These are phyloP conservation scores for Aspergillus sclerotialis DNA, from an alignment of 2,329 filamentous ascomycete species.

Conservation along the genomic window DNA sequence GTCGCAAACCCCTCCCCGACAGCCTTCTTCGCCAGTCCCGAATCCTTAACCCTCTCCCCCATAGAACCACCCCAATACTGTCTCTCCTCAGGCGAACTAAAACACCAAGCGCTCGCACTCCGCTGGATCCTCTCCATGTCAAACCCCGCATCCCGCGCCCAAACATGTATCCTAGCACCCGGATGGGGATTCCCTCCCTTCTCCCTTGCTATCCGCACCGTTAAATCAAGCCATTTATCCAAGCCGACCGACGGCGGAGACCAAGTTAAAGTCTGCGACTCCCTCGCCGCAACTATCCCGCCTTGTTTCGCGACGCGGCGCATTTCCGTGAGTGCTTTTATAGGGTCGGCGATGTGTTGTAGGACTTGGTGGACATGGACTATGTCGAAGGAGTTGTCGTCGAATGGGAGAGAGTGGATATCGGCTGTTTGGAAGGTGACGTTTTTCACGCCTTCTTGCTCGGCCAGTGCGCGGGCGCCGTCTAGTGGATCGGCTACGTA, in stretches of 20 bases:
- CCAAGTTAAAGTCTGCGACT: constrained; percentile 29
- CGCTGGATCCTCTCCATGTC: constrained; percentile 13
- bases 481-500: constrained; percentile 24
- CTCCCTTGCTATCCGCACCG: constrained; percentile 11
- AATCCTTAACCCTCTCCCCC: constrained; percentile 20
- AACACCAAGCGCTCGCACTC: constrained; percentile 31
- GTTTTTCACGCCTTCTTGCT: constrained; percentile 23
- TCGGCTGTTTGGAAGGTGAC: constrained; percentile 30
- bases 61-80: constrained; percentile 30
- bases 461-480: constrained; percentile 25
- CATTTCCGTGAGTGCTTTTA: constrained; percentile 49
- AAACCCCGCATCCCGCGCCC: constrained; percentile 31
- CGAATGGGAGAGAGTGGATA: constrained; percentile 35
- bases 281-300: constrained; percentile 47
- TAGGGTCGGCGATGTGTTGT: constrained; percentile 48
- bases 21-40: constrained; percentile 21
- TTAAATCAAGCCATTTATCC: constrained; percentile 16
- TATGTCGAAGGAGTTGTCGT: constrained; percentile 49
- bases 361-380: constrained; percentile 56
- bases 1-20: constrained; percentile 25
- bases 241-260: constrained; percentile 25
- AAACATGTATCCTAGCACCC: constrained; percentile 24
- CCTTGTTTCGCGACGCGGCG: constrained; percentile 45
- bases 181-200: constrained; percentile 24
- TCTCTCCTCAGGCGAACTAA: constrained; percentile 23